phyloP scores from a whole-genome alignment of 2,329 filamentous ascomycete genomes.

The Pyricularia sp. region DNA sequence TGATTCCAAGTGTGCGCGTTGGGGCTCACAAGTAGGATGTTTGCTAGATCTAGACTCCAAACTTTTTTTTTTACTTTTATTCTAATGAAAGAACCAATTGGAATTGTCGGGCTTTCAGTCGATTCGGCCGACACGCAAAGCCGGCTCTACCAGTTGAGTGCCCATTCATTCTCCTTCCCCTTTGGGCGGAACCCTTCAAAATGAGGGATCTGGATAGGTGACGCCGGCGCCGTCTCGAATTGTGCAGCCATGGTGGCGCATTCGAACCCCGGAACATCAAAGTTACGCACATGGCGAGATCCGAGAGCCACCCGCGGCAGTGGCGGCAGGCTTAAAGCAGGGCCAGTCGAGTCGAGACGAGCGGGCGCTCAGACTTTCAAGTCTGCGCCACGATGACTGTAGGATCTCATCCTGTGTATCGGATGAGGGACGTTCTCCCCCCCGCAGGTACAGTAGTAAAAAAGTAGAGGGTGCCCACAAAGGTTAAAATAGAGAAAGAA shows the following conservation, averaged over 20 bases:
- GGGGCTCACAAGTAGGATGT: background rate
- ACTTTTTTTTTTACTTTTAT: background rate
- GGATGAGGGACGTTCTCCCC: background rate
- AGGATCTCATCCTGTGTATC: background rate
- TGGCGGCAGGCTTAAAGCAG: background rate
- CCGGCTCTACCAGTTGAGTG: background rate
- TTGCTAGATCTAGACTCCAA: background rate
- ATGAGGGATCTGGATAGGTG: background rate
- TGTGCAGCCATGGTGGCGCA: background rate
- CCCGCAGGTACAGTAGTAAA: background rate
- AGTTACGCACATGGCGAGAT: background rate
- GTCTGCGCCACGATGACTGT: background rate
- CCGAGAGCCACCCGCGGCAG: background rate
- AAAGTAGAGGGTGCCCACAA: no score
- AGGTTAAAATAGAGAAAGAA: background rate
- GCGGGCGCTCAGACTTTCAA: background rate
- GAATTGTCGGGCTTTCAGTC: background rate
- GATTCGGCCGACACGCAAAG: background rate
- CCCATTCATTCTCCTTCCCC: no score
- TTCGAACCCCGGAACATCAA: background rate
- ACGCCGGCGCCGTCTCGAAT: background rate
- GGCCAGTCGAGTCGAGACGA: background rate
- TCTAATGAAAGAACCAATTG: background rate
- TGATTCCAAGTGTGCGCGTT: background rate
- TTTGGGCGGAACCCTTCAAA: background rate